phyloP scores from a whole-genome alignment of 2,329 filamentous ascomycete genomes.

The Aspergillus sp. region DNA sequence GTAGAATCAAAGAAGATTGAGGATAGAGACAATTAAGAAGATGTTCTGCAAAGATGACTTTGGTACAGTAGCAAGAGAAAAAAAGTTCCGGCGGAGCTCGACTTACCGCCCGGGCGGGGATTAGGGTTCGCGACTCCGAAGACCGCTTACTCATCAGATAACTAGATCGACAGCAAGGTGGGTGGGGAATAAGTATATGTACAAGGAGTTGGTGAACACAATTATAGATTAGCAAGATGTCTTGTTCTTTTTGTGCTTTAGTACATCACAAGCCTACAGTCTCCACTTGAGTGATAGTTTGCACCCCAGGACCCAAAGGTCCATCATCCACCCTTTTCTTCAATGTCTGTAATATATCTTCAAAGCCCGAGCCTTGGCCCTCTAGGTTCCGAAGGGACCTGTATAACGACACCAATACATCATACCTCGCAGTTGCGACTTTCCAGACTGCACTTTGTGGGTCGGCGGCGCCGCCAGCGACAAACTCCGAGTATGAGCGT shows the following conservation, averaged over 20 bases:
- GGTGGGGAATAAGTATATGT: background rate
- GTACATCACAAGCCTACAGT: conserved; percentile 38
- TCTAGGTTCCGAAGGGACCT: conserved; percentile 45
- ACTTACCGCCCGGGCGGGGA: conserved; percentile 30
- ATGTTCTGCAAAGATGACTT: background rate
- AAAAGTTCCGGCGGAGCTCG: conserved; percentile 27
- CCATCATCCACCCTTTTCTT: conserved; percentile 48
- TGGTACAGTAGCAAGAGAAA: conserved; percentile 23
- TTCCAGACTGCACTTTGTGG: conserved; percentile 62
- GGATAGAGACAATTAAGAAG: background rate
- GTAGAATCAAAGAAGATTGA: background rate
- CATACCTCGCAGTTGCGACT: conserved; percentile 62
- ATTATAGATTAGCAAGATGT: background rate
- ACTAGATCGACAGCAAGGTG: background rate
- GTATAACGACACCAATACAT: conserved; percentile 57
- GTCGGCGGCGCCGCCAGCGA: conserved; percentile 60
- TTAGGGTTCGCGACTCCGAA: conserved; percentile 18
- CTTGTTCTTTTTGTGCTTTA: background rate
- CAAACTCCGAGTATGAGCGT: conserved; percentile 61
- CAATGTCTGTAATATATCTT: conserved; percentile 47
- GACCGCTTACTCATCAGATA: conserved; percentile 6
- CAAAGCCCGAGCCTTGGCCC: conserved; percentile 38
- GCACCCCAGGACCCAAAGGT: conserved; percentile 42
- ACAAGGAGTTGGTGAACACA: background rate
- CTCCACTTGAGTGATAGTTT: conserved; percentile 40